Conservation (phyloP, 192 early-diverging fungal genomes). For the Mortierella claussenii region DNA sequence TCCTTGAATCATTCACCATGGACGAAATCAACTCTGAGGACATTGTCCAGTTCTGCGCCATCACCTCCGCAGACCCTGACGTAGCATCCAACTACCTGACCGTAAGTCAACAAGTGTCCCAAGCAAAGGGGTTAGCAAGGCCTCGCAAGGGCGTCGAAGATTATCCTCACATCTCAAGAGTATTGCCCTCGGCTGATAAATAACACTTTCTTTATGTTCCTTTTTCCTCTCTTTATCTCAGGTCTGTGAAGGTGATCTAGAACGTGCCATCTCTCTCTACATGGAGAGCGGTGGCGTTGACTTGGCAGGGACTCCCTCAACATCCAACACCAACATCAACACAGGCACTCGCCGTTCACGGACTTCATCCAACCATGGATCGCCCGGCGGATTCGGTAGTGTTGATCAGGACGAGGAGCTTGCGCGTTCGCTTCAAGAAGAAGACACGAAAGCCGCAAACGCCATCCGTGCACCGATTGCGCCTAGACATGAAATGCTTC, state of each 20-base stretch:
- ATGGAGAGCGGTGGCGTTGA: conserved; percentile 81
- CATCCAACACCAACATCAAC: conserved; percentile 18
- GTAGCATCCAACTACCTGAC: conserved; percentile 75
- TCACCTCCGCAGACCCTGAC: conserved; percentile 80
- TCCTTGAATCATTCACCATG: no score
- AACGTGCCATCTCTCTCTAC: conserved; percentile 84
- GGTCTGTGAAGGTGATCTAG: conserved; percentile 80
- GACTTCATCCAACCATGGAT: conserved; percentile 37
- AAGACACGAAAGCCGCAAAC: conserved; percentile 49
- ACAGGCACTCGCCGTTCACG: conserved; percentile 23
- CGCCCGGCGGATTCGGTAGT: conserved; percentile 7
- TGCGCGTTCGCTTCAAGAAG: conserved; percentile 59
- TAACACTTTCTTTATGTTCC: not conserved
- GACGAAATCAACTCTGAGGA: conserved; percentile 37
- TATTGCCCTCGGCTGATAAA: no score
- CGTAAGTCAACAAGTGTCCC: no score
- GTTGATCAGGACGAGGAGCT: conserved; percentile 62
- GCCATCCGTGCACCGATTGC: conserved; percentile 87
- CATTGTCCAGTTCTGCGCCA: conserved; percentile 68
- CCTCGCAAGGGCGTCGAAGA: no score
- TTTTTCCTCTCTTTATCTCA: conserved; percentile 34
- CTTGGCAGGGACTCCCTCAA: conserved; percentile 26
- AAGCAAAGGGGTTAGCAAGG: no score
- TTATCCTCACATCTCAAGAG: no score
- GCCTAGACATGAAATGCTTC: conserved; percentile 78